Conservation (phyloP, 2,329 filamentous ascomycete species). For the Neobulgaria alba region DNA sequence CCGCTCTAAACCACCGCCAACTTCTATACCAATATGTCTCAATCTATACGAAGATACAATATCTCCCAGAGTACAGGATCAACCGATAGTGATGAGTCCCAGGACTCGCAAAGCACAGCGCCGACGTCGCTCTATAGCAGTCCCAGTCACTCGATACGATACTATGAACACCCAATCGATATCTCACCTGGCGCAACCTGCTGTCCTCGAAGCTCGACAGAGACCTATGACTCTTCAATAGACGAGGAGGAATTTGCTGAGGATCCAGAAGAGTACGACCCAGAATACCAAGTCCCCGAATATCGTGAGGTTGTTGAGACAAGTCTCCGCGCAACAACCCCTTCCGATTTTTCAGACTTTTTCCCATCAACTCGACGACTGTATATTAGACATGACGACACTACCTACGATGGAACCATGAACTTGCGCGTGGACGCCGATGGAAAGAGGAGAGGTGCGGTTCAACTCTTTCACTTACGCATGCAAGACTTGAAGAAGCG, state of each 20-base stretch:
- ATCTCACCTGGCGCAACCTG: conserved; percentile 20
- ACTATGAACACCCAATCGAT: conserved; percentile 14
- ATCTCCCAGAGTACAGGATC: conserved; percentile 31
- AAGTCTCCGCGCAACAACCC: conserved; percentile 66
- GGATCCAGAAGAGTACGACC: conserved; percentile 34
- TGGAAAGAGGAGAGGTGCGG: conserved; percentile 52
- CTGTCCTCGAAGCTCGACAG: conserved; percentile 35
- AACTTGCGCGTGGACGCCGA: conserved; percentile 79
- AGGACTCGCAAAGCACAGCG: conserved; percentile 39
- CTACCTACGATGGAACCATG: conserved; percentile 89
- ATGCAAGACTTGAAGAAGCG: conserved; percentile 86
- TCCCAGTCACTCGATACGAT: conserved; percentile 24
- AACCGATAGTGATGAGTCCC: conserved; percentile 37
- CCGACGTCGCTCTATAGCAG: conserved; percentile 39
- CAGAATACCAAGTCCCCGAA: conserved; percentile 28
- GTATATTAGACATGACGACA: conserved; percentile 81
- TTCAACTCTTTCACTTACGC: conserved; percentile 81
- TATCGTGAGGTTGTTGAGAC: conserved; percentile 52
- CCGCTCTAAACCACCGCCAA: background rate
- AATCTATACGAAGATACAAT: conserved; percentile 20
- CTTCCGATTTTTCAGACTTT: conserved; percentile 71
- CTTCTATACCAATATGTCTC: conserved; percentile 18
- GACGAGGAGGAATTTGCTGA: conserved; percentile 44
- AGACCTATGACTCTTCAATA: conserved; percentile 72
- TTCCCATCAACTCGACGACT: conserved; percentile 81